These are phyloP conservation scores for Aurantiochytrium sp. DNA, from an alignment of 108 stramenopile genomes.

Conservation along the genomic window DNA sequence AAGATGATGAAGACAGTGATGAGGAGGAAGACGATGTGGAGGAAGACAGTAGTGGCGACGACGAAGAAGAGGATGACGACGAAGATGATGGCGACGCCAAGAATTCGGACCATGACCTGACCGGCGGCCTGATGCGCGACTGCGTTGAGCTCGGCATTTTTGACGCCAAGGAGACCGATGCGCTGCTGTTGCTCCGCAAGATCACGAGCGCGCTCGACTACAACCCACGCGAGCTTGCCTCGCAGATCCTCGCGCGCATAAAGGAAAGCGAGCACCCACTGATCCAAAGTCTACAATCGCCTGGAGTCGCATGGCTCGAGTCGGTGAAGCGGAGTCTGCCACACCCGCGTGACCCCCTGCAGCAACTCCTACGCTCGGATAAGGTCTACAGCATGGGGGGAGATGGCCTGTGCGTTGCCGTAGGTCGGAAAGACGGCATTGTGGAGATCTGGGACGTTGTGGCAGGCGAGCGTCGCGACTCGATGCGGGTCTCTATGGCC, in stretches of 20 bases:
- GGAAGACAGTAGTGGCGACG: too few relatives aligned
- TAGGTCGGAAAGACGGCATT: background rate
- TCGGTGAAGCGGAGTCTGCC: background rate
- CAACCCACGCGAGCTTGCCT: background rate
- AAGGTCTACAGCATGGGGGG: background rate
- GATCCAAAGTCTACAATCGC: background rate
- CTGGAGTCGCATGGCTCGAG: background rate
- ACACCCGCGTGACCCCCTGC: background rate
- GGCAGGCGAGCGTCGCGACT: too few relatives aligned
- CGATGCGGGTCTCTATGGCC: too few relatives aligned
- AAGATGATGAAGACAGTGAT: too few relatives aligned
- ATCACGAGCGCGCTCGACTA: background rate
- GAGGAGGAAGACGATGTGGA: too few relatives aligned
- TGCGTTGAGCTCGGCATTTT: background rate
- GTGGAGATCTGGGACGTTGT: background rate
- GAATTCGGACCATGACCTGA: background rate
- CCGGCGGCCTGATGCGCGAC: background rate
- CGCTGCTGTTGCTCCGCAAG: background rate
- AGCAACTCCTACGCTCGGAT: background rate
- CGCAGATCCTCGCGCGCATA: background rate
- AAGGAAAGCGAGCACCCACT: background rate
- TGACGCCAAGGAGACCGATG: background rate
- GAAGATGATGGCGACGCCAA: background rate
- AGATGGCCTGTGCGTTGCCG: background rate
- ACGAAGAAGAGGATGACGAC: too few relatives aligned